Evolutionary conservation across 2,329 filamentous ascomycete species (phyloP), one percentile per base, ranked within the genome.

Genomic region (Byssochlamys sp.): DNA sequence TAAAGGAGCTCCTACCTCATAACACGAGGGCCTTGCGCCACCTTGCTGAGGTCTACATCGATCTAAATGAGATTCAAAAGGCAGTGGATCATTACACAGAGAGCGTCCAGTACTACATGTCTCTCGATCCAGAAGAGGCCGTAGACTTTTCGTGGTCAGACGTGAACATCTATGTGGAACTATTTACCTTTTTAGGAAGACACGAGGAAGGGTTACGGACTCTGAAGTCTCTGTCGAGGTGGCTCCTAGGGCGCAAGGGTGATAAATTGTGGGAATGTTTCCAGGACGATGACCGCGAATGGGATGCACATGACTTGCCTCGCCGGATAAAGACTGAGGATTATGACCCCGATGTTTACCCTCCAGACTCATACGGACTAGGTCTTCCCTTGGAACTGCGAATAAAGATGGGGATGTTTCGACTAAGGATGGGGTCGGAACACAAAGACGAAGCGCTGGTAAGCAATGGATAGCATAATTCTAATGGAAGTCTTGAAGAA

Each of bases 271-370:
- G 94, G 94, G 87, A 95, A 58, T 69, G 80, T 7, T 79, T 81
- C 62, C 77, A 81, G 29, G 78, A 83, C 4, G 90, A 96, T 68
- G 91, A 96, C 70, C 82, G 91, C 57, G 94, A 99, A 73, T 99
- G 91, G 84, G 94, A 99, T 69, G 73, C 82, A 4, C 81, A 86
- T 51, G 84, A 90, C 66, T 78, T 81, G 24, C 86, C 82, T 11
- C 78, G 94, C 60, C 84, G 91, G 58, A 71, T 77, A 1, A 73
- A 80, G 58, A 80, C 89, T 4, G 71, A 81, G 1, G 81, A 81
- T 1, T 96, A 88, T 68, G 72, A 78, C 7, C 76, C 80, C 3
- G 79, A 75, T 2, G 73, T 72, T 51, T 84, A 83, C 67, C 76
- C 80, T 1, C 67, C 74, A 3, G 77, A 80, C 4, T 76, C 80